Conservation (phyloP, 371 early-diverging fungal genomes). For the Mucor irregularis region DNA sequence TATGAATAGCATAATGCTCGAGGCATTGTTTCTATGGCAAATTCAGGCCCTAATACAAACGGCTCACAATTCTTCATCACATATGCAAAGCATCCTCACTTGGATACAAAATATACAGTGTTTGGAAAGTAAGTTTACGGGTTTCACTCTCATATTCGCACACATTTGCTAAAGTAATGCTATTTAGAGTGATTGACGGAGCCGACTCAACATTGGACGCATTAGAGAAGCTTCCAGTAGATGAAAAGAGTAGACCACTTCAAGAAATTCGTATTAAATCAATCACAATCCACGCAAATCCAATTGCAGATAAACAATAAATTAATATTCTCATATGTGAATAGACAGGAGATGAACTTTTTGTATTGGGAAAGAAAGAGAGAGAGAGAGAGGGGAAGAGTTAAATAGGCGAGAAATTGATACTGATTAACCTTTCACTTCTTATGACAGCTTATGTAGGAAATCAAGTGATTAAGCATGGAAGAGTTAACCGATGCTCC, state of each 20-base stretch:
- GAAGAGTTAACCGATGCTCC: no score
- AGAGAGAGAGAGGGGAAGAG: not conserved
- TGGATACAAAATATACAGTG: slow-evolving; percentile 91
- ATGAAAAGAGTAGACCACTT: slow-evolving; percentile 80
- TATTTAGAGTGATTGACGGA: slow-evolving; percentile 83
- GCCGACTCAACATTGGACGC: slow-evolving; percentile 82
- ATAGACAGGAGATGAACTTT: not conserved
- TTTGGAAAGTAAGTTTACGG: slow-evolving; percentile 81
- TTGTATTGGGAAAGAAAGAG: not conserved
- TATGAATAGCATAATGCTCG: slow-evolving; percentile 75
- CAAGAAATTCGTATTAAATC: slow-evolving; percentile 78
- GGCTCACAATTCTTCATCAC: slow-evolving; percentile 95
- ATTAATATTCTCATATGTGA: not conserved
- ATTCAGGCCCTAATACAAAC: slow-evolving; percentile 88
- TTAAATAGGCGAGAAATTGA: no score
- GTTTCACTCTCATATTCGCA: not conserved
- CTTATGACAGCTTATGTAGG: no score
- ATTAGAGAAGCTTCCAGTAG: slow-evolving; percentile 86
- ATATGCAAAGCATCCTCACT: slow-evolving; percentile 78
- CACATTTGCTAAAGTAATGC: no score
- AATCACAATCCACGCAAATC: slow-evolving; percentile 95
- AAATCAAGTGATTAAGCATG: no score
- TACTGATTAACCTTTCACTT: no score
- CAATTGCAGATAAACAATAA: slow-evolving; percentile 74
- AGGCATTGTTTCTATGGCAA: slow-evolving; percentile 94